These are phyloP conservation scores for Calycina herbarum DNA, from an alignment of 2,329 filamentous ascomycete genomes.

Conservation along the genomic window DNA sequence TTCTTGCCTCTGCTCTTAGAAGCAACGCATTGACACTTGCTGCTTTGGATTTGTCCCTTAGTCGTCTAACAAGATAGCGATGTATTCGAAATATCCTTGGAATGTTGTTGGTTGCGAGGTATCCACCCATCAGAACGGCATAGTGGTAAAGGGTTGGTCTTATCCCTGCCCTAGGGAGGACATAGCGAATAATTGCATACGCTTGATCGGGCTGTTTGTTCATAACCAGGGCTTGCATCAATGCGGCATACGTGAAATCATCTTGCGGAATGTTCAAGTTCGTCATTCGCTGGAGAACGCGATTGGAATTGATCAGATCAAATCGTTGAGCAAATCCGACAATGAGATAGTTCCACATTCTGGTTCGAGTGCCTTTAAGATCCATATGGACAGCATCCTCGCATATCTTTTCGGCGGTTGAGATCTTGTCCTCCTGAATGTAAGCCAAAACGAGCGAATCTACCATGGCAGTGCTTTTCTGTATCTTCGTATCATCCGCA, in stretches of 20 bases:
- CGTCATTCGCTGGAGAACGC: constrained; percentile 56
- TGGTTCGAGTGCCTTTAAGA: constrained; percentile 53
- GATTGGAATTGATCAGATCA: constrained; percentile 53
- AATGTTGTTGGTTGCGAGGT: constrained; percentile 39
- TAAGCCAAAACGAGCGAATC: constrained; percentile 68
- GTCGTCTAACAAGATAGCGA: constrained; percentile 41
- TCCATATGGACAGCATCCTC: constrained; percentile 53
- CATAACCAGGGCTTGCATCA: constrained; percentile 58
- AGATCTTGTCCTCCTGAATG: constrained; percentile 55
- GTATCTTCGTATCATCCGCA: constrained; percentile 55
- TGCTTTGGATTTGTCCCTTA: constrained; percentile 34
- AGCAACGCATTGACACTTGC: constrained; percentile 46
- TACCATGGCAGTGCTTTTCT: constrained; percentile 57
- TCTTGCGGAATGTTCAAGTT: constrained; percentile 51
- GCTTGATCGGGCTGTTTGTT: constrained; percentile 55
- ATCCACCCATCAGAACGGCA: constrained; percentile 53
- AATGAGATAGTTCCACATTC: constrained; percentile 79
- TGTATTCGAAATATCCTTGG: constrained; percentile 53
- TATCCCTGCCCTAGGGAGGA: constrained; percentile 50
- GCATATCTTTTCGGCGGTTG: constrained; percentile 60
- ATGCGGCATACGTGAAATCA: constrained; percentile 57
- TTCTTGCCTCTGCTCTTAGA: constrained; percentile 36
- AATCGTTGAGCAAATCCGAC: constrained; percentile 66
- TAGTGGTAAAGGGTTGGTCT: constrained; percentile 51
- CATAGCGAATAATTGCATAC: constrained; percentile 50